Evolutionary conservation across 768 basidiomycete genomes (phyloP).

Genomic region (Imleria badia): DNA sequence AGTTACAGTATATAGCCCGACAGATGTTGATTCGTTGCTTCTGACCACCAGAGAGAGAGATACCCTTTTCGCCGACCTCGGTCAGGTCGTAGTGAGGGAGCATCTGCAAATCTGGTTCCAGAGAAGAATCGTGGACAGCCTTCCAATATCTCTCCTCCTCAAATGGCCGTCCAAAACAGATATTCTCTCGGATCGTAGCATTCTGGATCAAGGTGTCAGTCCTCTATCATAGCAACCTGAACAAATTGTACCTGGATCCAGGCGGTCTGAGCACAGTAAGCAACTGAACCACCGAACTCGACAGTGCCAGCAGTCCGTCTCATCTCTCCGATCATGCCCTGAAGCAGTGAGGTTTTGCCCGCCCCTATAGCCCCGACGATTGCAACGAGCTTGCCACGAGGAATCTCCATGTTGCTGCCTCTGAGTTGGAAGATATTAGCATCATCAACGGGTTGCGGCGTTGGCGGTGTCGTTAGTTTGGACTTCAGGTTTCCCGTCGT

Average conservation of each 20-base stretch:
- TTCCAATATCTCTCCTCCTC: conserved; percentile 83
- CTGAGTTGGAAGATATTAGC: conserved; percentile 57
- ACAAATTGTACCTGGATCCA: conserved; percentile 72
- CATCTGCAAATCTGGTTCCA: conserved; percentile 79
- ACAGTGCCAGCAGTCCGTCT: conserved; percentile 62
- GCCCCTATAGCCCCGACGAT: conserved; percentile 74
- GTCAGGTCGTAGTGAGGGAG: conserved; percentile 77
- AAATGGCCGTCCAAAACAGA: conserved; percentile 83
- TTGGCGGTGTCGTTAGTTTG: conserved; percentile 17
- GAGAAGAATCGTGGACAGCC: conserved; percentile 71
- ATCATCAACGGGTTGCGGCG: conserved; percentile 35
- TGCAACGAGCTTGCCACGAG: conserved; percentile 76
- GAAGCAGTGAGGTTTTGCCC: conserved; percentile 61
- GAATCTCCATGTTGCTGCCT: conserved; percentile 65
- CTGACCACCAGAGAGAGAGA: conserved; percentile 83
- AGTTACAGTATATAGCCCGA: conserved; percentile 81
- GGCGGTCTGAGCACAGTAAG: conserved; percentile 83
- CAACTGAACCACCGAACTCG: conserved; percentile 71
- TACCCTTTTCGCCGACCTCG: conserved; percentile 85
- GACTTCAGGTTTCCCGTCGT: conserved; percentile 10
- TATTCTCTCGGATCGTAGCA: conserved; percentile 84
- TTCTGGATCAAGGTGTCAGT: conserved; percentile 42
- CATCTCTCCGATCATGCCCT: conserved; percentile 85
- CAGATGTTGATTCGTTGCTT: conserved; percentile 84
- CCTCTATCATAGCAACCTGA: background rate